Evolutionary conservation across 306 rosid species (phyloP).

Genomic region (Quercus bicolor): DNA sequence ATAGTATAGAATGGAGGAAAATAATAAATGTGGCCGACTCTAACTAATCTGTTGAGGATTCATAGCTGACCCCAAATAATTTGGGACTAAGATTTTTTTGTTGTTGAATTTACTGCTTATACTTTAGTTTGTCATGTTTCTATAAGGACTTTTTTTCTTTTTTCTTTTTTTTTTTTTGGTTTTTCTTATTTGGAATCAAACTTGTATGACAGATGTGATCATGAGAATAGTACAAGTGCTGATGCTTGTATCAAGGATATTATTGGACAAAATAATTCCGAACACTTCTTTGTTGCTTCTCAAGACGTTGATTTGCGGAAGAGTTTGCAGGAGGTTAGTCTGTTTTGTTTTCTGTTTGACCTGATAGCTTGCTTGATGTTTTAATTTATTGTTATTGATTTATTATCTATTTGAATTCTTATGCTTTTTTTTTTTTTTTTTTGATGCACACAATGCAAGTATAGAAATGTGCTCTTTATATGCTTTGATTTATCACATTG

Average conservation of each 20-base stretch:
- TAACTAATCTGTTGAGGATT: not conserved
- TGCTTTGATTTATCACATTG: not conserved
- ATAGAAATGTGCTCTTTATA: not conserved
- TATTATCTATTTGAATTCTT: not conserved
- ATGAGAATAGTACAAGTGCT: conserved; percentile 45
- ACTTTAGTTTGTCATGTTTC: too few relatives aligned
- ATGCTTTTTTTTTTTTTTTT: not conserved
- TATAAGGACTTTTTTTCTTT: too few relatives aligned
- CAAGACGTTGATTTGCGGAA: conserved; percentile 61
- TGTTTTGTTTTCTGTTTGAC: not conserved
- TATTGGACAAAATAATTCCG: conserved; percentile 63
- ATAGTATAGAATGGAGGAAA: too few relatives aligned
- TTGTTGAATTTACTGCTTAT: not conserved
- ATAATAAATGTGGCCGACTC: too few relatives aligned
- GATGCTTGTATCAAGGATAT: conserved; percentile 63
- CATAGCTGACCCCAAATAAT: too few relatives aligned
- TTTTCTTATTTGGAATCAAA: conserved; percentile 9
- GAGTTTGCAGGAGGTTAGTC: conserved; percentile 55
- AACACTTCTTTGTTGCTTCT: conserved; percentile 82
- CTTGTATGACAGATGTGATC: conserved; percentile 57
- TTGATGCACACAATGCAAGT: not conserved
- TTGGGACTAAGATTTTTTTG: not conserved
- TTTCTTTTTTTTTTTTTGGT: not conserved
- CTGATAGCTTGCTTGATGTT: not conserved
- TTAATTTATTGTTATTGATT: not conserved